These are phyloP conservation scores for Pelargonium cotyledonis DNA, from an alignment of 441 rosid species.

Conservation along the genomic window DNA sequence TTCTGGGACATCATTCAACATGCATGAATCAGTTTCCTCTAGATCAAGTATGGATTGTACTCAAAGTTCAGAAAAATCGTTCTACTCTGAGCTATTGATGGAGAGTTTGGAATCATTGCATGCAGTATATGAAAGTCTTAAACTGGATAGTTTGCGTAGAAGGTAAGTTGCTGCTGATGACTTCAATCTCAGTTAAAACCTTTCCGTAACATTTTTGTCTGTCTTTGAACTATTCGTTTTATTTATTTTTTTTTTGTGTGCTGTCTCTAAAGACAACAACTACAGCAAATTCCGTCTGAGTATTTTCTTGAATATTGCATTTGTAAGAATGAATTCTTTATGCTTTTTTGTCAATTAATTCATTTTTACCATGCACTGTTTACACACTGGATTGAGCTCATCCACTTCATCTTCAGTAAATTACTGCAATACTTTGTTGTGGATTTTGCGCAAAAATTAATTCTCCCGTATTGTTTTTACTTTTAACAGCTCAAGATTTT, in stretches of 20 bases:
- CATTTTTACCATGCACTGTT: neutral
- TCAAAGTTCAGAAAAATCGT: conserved; percentile 36
- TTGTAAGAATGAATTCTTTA: neutral
- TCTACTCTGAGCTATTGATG: conserved; percentile 47
- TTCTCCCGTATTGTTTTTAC: conserved; percentile 12
- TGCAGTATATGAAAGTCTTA: conserved; percentile 91
- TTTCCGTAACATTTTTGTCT: conserved; percentile 1
- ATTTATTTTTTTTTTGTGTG: neutral
- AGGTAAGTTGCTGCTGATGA: conserved; percentile 38
- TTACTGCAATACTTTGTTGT: conserved; percentile 4
- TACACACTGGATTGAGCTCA: neutral
- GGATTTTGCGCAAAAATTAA: conserved; percentile 4
- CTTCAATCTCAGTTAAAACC: conserved; percentile 1
- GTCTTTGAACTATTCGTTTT: conserved; percentile 3
- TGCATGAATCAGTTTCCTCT: conserved; percentile 26
- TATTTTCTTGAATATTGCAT: conserved; percentile 12
- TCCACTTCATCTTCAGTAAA: conserved; percentile 7
- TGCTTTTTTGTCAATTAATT: neutral
- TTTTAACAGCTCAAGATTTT: conserved; percentile 14
- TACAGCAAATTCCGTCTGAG: neutral
- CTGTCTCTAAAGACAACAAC: neutral
- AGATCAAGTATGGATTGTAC: conserved; percentile 32
- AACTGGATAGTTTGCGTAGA: conserved; percentile 88
- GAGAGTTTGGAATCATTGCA: conserved; percentile 74
- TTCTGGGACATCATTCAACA: conserved; percentile 29